These are phyloP conservation scores for Mariannaea elegans DNA, from an alignment of 2,329 filamentous ascomycete species.

Conservation along the genomic window DNA sequence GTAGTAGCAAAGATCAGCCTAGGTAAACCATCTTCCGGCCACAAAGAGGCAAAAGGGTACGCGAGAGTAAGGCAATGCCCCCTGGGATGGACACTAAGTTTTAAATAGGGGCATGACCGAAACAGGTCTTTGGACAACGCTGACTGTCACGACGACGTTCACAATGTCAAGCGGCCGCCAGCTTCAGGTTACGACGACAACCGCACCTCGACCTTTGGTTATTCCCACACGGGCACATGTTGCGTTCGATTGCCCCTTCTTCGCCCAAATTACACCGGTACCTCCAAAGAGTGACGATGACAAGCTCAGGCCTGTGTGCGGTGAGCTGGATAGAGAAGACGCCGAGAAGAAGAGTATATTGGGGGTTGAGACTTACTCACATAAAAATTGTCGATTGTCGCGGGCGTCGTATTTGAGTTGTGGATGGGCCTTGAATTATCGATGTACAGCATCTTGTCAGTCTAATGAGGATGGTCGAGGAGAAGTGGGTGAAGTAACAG, in stretches of 20 bases:
- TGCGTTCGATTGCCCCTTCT: conserved; percentile 12
- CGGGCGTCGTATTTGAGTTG: conserved; percentile 1
- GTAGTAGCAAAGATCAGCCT: conserved; percentile 32
- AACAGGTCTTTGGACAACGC: conserved; percentile 2
- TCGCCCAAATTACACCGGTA: neutral
- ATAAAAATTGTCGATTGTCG: conserved; percentile 4
- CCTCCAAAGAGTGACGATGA: neutral
- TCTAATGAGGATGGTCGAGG: neutral
- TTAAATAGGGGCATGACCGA: neutral
- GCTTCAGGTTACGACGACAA: conserved; percentile 13
- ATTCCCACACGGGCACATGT: conserved; percentile 13
- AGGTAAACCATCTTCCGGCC: neutral
- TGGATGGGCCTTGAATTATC: neutral
- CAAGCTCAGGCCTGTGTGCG: neutral
- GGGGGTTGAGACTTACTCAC: conserved; percentile 1
- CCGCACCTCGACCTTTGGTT: neutral
- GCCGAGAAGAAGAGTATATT: neutral
- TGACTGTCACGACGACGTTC: conserved; percentile 8
- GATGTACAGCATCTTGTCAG: conserved; percentile 10
- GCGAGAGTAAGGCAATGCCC: neutral
- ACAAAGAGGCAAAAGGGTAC: neutral
- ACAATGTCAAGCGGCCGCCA: neutral
- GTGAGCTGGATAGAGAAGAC: neutral
- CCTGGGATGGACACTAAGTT: neutral
- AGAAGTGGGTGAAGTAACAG: neutral